phyloP scores from a whole-genome alignment of 805 yeast species.

The Helenozyma rhizophorensis region DNA sequence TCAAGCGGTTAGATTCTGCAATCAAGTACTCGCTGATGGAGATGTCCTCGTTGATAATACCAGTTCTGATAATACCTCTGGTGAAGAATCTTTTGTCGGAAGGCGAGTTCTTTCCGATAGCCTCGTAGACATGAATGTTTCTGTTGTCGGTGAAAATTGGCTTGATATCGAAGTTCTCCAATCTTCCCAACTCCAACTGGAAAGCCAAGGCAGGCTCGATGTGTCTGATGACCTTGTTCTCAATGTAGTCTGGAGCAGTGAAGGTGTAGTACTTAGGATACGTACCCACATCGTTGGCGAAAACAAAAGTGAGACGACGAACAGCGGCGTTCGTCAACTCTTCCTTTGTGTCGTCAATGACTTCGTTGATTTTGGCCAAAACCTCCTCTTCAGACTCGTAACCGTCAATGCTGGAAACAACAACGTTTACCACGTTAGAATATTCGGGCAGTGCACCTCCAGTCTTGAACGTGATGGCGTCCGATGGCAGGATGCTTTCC shows the following conservation, averaged over 20 bases:
- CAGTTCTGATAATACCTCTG: conserved; percentile 95
- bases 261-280: conserved; percentile 96
- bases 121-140: conserved; percentile 96
- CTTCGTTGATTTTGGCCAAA: conserved; percentile 56
- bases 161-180: conserved; percentile 90
- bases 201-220: conserved; percentile 97
- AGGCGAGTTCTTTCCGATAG: conserved; percentile 88
- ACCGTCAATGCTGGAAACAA: conserved; percentile 71
- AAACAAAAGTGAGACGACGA: conserved; percentile 89
- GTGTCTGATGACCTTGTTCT: conserved; percentile 93
- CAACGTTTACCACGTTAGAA: conserved; percentile 79
- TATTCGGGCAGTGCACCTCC: conserved; percentile 38
- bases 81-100: conserved; percentile 95
- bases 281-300: conserved; percentile 77
- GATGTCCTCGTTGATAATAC: conserved; percentile 88
- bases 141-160: conserved; percentile 96
- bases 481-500: conserved; percentile 56
- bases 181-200: conserved; percentile 92
- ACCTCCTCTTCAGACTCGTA: conserved; percentile 67
- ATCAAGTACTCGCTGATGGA: conserved; percentile 90
- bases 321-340: conserved; percentile 68
- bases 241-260: conserved; percentile 80
- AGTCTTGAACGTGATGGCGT: conserved; percentile 33
- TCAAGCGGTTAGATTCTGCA: conserved; percentile 92
- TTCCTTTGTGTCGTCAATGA: conserved; percentile 62